A percentile compares a stretch with the other conserved stretches of the same genome.
These are phyloP conservation scores for Cyberlindnera galapagoensis DNA, from an alignment of 805 yeast species.

Conservation along the genomic window DNA sequence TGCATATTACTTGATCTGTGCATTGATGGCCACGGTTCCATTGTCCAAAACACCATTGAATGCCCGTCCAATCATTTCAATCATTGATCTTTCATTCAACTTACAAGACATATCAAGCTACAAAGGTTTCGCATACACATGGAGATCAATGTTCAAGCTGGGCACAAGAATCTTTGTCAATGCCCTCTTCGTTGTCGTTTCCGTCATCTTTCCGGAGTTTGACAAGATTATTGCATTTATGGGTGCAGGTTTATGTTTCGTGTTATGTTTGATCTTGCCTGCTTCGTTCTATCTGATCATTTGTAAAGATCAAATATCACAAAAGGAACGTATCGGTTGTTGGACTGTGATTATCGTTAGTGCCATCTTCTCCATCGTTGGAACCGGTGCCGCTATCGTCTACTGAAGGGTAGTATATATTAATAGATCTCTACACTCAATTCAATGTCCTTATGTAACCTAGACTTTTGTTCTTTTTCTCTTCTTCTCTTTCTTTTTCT, in stretches of 20 bases:
- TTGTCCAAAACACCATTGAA: constrained; percentile 79
- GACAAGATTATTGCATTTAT: constrained; percentile 76
- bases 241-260: constrained; percentile 76
- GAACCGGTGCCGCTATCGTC: constrained; percentile 49
- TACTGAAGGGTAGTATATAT: constrained; percentile 9
- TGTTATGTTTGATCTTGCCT: constrained; percentile 76
- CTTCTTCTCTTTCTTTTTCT: no score
- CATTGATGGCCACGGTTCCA: constrained; percentile 74
- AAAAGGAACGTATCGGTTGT: constrained; percentile 34
- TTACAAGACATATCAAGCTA: constrained; percentile 20
- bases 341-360: constrained; percentile 39
- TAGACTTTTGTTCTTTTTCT: no score
- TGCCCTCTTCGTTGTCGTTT: constrained; percentile 46
- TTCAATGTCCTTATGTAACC: no score
- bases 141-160: constrained; percentile 15
- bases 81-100: constrained; percentile 49
- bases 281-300: constrained; percentile 60
- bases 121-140: constrained; percentile 16
- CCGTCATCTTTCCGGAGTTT: constrained; percentile 68
- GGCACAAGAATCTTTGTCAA: constrained; percentile 41
- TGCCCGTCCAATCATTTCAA: constrained; percentile 74
- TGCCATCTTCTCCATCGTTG: constrained; percentile 44
- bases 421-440: no score
- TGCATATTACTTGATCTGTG: constrained; percentile 52
- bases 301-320: constrained; percentile 38